phyloP scores from a whole-genome alignment of 352 stramenopile species.

The Halophytophthora polymorphica region DNA sequence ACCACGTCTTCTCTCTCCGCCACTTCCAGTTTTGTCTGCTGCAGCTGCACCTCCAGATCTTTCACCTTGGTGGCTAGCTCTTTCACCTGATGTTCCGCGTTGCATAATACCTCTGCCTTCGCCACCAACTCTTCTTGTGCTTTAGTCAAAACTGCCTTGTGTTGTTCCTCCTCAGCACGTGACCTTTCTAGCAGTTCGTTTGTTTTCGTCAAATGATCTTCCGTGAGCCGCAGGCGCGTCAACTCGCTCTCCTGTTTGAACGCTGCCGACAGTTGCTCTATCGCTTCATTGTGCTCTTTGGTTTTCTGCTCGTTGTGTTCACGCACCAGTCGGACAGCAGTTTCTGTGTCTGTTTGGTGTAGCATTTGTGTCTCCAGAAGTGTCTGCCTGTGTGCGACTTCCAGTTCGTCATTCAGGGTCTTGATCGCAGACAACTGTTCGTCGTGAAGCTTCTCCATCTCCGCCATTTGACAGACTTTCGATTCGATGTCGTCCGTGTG shows the following conservation, averaged over 20 bases:
- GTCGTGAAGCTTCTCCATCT: constrained; percentile 1
- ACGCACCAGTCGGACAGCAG: background rate
- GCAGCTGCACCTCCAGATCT: constrained; percentile 15
- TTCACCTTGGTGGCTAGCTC: constrained; percentile 9
- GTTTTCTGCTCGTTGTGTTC: constrained; percentile 2
- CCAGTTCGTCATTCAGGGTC: constrained; percentile 1
- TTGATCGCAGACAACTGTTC: constrained; percentile 3
- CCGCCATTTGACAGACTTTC: constrained; percentile 1
- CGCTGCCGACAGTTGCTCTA: constrained; percentile 8
- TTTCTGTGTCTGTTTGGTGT: constrained; percentile 4
- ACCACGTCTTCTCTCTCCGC: constrained; percentile 31
- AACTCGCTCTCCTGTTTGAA: constrained; percentile 19
- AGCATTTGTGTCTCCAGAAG: background rate
- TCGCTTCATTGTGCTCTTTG: constrained; percentile 5
- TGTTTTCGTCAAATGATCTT: constrained; percentile 21
- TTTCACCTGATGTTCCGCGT: background rate
- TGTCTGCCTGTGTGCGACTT: constrained; percentile 3
- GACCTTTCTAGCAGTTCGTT: constrained; percentile 23
- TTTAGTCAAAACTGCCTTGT: constrained; percentile 4
- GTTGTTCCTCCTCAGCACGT: constrained; percentile 11
- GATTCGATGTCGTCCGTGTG: constrained; percentile 13
- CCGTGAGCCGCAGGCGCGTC: constrained; percentile 12
- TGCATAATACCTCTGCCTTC: constrained; percentile 6
- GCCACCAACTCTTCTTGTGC: constrained; percentile 10
- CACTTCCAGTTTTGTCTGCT: constrained; percentile 7